Evolutionary conservation across 2,329 filamentous ascomycete species (phyloP), one percentile per base, ranked within the genome.

Genomic region (Ophiostoma australiae): DNA sequence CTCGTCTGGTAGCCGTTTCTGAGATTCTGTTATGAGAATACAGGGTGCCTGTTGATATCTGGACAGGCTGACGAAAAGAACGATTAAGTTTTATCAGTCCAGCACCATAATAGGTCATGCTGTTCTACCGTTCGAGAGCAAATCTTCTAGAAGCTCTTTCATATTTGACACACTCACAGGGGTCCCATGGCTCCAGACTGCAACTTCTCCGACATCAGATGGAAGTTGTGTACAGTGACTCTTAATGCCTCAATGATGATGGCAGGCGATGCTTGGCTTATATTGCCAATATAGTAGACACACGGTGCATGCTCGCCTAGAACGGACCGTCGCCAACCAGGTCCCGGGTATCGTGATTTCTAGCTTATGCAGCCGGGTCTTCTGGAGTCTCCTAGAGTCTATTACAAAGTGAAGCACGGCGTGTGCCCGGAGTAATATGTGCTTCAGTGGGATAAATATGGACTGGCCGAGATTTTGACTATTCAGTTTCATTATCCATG

Each of bases 81-180:
- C 13, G 15, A 10, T 55, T 3, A 23, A n/a, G 3, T 4, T 23
- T 17, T 8, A 23, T 58, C 52, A 27, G 52, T 27, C 11, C n/a
- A 27, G 31, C 23, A 2, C 31, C 7, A 2, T 27, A 8, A 27
- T 5, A 15, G n/a, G 10, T 58, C n/a, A 58, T 27, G 52, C 52
- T 58, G 13, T 58, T 27, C 52, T 27, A n/a, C 27, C 23, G 10
- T 48, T 15, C 44, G 44, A 48, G 44, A 1, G 44, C 3, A 48
- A 48, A n/a, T 58, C 52, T 58, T 58, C n/a, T 58, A 58, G 52
- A 58, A 58, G 52, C 52, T 13, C 23, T 58, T 58, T 58, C 52
- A 58, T 8, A 27, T 58, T 27, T 58, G 52, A 31, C 27, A 58
- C 52, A 58, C 11, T 27, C 11, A n/a, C 17, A 15, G 23, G 31